Evolutionary conservation across 306 rosid genomes (phyloP), one percentile per base, ranked within the genome.

Genomic region (Corylus heterophylla): DNA sequence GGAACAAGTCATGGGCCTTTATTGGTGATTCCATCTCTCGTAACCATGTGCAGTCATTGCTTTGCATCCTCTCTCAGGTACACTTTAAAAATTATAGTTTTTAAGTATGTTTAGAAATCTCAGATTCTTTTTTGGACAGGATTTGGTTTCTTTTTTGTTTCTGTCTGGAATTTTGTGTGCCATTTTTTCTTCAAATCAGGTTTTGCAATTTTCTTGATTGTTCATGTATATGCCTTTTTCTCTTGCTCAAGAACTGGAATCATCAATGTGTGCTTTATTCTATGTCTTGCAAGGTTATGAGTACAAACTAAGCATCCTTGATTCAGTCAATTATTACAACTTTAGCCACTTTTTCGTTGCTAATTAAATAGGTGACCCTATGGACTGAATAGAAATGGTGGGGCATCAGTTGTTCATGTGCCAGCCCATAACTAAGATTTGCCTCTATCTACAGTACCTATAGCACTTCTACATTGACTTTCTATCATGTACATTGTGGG

Each of bases 51-150:
- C 97, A 92, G 74, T 92, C 98, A 2, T 79, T 92, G 62, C 87
- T 94, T 13, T 89, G 97, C 83, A 87, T 86, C 77, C 97, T 94
- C 81, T 90, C 93, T n/a, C 85, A 90, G 92, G 96, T 92, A 83
- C 48, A 22, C 22, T 13, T 54, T 12, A 17, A 54, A 12, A 25
- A 37, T 73, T 45, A 51, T 55, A 73, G 64, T 70, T 74, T 74
- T 74, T 39, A 62, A 66, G 55, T 20, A 5, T 51, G 16, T 8
- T 51, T 29, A 10, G 61, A 66, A 66, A 37, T 14, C 35, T 7
- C 20, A 66, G 22, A 16, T 66, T 66, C 22, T 61, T 14, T 5
- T 63, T 13, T 13, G 20, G 69, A 14, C 31, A 27, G 27, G 35
- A 27, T 1, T 27, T 61, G 6, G 14, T 11, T 25, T 61, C 37